Evolutionary conservation across 306 rosid species (phyloP).

Genomic region (Hippophae gyantsensis): DNA sequence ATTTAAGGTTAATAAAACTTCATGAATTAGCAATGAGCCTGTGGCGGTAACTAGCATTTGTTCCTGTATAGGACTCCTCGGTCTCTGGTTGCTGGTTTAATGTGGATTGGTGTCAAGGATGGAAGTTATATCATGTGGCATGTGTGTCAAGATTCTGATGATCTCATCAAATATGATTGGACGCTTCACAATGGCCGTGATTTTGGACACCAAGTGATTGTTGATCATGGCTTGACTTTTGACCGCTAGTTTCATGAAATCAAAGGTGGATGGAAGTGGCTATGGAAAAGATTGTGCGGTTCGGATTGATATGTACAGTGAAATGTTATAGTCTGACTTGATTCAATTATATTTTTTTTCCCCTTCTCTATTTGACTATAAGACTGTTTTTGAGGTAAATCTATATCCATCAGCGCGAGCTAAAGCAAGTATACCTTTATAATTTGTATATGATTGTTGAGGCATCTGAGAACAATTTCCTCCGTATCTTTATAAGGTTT

Average conservation of each 20-base stretch:
- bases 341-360: constrained; percentile 2
- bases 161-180: constrained; percentile 74
- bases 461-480: too few relatives aligned
- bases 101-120: constrained; percentile 89
- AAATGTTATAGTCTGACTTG: constrained; percentile 40
- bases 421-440: too few relatives aligned
- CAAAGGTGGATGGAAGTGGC: constrained; percentile 65
- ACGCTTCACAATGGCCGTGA: constrained; percentile 70
- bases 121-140: constrained; percentile 42
- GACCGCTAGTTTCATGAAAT: constrained; percentile 69
- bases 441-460: too few relatives aligned
- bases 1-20: background rate
- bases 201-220: constrained; percentile 70
- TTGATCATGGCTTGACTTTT: constrained; percentile 60
- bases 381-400: too few relatives aligned
- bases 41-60: constrained; percentile 2
- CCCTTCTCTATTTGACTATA: too few relatives aligned
- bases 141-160: constrained; percentile 70
- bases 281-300: constrained; percentile 96
- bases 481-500: too few relatives aligned
- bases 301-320: constrained; percentile 43
- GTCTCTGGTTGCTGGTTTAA: constrained; percentile 81
- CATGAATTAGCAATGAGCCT: constrained; percentile 3
- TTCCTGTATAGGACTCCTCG: constrained; percentile 58
- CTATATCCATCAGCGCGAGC: too few relatives aligned